A percentile compares a stretch with the other conserved stretches of the same genome.
These are phyloP conservation scores for Malania oleifera DNA, from an alignment of 164 flowering plant species.

Conservation along the genomic window DNA sequence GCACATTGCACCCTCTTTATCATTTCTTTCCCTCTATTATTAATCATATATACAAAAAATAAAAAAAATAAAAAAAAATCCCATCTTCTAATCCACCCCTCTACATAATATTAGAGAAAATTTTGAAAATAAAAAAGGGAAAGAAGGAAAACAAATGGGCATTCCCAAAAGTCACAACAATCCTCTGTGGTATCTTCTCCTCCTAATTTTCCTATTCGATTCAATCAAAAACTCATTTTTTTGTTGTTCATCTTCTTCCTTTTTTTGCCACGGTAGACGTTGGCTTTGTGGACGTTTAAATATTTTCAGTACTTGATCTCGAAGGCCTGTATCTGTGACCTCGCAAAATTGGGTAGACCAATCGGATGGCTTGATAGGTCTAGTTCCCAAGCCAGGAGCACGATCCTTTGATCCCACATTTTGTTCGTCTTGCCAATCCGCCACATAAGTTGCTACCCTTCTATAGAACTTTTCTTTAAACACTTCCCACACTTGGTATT, in stretches of 20 bases:
- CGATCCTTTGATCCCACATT: conserved; percentile 82
- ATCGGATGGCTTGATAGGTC: conserved; percentile 63
- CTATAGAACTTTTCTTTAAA: conserved; percentile 73
- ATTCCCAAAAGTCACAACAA: neutral
- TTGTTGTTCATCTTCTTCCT: conserved; percentile 2
- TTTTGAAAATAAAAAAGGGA: too few relatives aligned
- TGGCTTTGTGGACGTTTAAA: conserved; percentile 29
- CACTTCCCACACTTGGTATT: conserved; percentile 91
- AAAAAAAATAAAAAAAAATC: too few relatives aligned
- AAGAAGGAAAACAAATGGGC: too few relatives aligned
- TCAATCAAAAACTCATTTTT: neutral
- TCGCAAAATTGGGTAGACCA: conserved; percentile 80
- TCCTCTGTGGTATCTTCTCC: conserved; percentile 1
- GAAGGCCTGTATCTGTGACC: conserved; percentile 54
- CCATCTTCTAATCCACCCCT: too few relatives aligned
- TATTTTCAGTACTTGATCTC: conserved; percentile 37
- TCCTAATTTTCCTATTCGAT: neutral
- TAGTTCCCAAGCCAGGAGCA: conserved; percentile 80
- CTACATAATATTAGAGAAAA: too few relatives aligned
- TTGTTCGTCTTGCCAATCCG: conserved; percentile 67
- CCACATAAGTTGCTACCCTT: conserved; percentile 83
- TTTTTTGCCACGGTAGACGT: conserved; percentile 62
- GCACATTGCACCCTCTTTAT: too few relatives aligned
- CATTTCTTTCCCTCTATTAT: too few relatives aligned
- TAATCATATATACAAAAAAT: conserved; percentile 2